phyloP scores from a whole-genome alignment of 371 early-diverging fungal species.

The Mucor piriformis region DNA sequence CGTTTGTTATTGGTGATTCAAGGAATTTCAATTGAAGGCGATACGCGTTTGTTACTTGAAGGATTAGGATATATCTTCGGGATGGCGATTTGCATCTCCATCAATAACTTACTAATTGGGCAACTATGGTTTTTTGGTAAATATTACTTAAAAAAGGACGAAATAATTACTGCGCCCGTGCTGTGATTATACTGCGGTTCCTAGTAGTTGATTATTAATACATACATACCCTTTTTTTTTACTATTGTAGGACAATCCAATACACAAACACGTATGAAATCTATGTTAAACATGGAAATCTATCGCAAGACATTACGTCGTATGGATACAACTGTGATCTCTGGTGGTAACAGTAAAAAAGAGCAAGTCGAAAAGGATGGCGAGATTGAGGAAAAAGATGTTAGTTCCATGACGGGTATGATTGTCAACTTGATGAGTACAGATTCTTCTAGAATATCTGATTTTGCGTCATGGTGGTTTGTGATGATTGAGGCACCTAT shows the following conservation, averaged over 20 bases:
- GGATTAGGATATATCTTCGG: constrained; percentile 46
- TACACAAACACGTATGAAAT: constrained; percentile 49
- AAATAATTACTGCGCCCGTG: not conserved
- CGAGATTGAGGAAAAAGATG: constrained; percentile 3
- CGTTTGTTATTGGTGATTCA: constrained; percentile 35
- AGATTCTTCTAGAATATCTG: constrained; percentile 72
- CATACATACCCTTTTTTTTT: not conserved
- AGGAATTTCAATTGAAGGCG: constrained; percentile 18
- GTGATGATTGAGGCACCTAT: constrained; percentile 31
- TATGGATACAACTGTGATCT: constrained; percentile 25
- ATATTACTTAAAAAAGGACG: not conserved
- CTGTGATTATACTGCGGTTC: not conserved
- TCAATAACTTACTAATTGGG: constrained; percentile 35
- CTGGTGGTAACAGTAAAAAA: constrained; percentile 10
- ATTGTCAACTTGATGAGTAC: constrained; percentile 87
- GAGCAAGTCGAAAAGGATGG: constrained; percentile 8
- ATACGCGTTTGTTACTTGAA: constrained; percentile 23
- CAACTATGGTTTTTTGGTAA: constrained; percentile 56
- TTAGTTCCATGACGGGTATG: constrained; percentile 57
- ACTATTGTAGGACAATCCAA: constrained; percentile 26
- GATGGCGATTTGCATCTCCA: constrained; percentile 31
- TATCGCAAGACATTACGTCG: constrained; percentile 59
- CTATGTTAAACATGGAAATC: constrained; percentile 56
- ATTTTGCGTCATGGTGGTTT: constrained; percentile 58
- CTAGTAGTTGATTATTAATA: too few relatives aligned